Base-by-base conservation (phyloP, 768 basidiomycete genomes). In the Mycena epipterygia region DNA sequence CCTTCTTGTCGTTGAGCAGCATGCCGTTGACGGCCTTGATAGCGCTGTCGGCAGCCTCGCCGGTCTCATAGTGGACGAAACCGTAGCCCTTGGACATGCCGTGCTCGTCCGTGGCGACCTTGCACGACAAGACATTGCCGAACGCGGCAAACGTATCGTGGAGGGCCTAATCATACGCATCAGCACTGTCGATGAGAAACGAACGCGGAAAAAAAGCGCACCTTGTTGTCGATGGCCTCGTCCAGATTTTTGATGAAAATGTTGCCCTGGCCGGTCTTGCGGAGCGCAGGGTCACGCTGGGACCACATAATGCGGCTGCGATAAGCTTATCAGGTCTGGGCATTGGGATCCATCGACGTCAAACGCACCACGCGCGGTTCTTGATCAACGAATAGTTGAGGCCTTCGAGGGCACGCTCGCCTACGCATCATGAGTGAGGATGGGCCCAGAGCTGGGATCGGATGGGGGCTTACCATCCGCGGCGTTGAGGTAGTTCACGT, bases 191-290 rank as follows among this genome's bases (percentile, higher is more conserved):
- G 25, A 7, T 14, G 33, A 3, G 14, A 35, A 19, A 17, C 13
- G 42, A 29, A 49, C 0, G 2, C 9, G 35, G 51, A 27, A 3
- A 63, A 3, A 7, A 21, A 30, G 72, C 81, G 66, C 55, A 92
- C 94, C 90, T 98, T 98, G 89, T 99, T 98, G 85, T 99, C 98
- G 75, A 98, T 98, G 66, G 87, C 88, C 83, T 97, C 95, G 78
- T 98, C 97, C 75, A 99, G 85, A 85, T 99, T 99, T 87, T 99
- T 99, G 86, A 99, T 99, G 87, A 99, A 99, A 79, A 99, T 96
- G 83, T 99, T 99, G 82, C 98, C 98, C 86, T 98, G 96, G 73
- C 96, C 96, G 73, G 96, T 98, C 91, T 99, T 99, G 84, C 98
- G 95, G 80, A 99, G 91, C 76, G 96, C 95, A 68, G 98, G 98